Evolutionary conservation across 129 eudicot genomes (phyloP).

Genomic region (Saussurea involucrata): DNA sequence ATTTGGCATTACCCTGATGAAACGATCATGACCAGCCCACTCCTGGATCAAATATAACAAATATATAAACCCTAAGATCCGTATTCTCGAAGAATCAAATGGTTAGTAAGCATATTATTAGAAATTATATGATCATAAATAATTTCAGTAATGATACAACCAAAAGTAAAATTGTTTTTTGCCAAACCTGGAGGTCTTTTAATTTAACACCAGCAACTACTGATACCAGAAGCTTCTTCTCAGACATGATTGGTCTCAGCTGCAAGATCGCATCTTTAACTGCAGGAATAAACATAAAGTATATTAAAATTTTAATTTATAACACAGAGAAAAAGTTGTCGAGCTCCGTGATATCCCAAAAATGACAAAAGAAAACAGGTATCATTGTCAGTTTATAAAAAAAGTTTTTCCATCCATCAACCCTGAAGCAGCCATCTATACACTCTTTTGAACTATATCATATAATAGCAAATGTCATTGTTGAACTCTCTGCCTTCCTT

Average conservation of each 20-base stretch:
- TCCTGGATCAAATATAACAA: constrained; percentile 50
- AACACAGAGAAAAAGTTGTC: background rate
- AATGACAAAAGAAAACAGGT: background rate
- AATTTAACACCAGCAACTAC: constrained; percentile 92
- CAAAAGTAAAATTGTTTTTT: background rate
- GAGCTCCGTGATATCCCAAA: background rate
- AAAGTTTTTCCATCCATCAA: background rate
- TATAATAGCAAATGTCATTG: background rate
- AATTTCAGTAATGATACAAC: background rate
- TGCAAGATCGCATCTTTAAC: constrained; percentile 73
- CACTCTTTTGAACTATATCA: background rate
- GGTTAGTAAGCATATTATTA: background rate
- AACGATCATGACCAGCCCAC: constrained; percentile 95
- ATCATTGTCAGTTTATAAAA: background rate
- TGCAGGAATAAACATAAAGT: constrained; percentile 34
- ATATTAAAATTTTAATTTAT: background rate
- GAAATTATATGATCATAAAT: constrained; percentile 1
- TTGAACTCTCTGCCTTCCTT: background rate
- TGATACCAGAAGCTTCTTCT: constrained; percentile 87
- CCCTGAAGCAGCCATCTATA: background rate
- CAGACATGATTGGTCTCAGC: constrained; percentile 66
- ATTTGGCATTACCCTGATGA: constrained; percentile 97
- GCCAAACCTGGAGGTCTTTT: constrained; percentile 84
- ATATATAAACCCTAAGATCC: background rate
- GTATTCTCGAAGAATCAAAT: background rate